Evolutionary conservation across 2,329 filamentous ascomycete genomes (phyloP).

Genomic region (Botryotinia convoluta): DNA sequence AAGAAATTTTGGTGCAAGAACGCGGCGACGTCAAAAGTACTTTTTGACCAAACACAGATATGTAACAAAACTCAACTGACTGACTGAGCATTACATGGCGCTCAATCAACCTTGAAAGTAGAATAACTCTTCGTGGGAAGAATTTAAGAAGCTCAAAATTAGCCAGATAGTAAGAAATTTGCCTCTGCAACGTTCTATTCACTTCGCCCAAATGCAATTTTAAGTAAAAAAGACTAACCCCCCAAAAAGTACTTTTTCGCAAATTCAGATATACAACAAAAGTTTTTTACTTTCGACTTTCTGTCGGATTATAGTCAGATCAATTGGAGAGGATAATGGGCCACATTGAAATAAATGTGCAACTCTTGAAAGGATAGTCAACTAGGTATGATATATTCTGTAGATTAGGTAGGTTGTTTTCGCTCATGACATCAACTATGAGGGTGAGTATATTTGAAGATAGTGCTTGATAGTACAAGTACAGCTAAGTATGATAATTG

Average conservation of each 20-base stretch:
- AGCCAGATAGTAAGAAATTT: neutral
- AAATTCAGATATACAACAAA: neutral
- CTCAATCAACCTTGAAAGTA: neutral
- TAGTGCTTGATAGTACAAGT: neutral
- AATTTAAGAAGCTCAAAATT: neutral
- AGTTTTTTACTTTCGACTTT: neutral
- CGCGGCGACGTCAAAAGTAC: neutral
- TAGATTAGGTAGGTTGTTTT: neutral
- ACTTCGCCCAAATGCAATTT: neutral
- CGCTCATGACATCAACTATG: neutral
- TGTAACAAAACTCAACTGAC: neutral
- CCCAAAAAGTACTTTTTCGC: neutral
- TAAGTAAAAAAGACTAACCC: neutral
- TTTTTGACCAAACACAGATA: neutral
- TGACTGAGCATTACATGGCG: accelerated
- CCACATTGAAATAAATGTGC: neutral
- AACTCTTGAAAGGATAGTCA: neutral
- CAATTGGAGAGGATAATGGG: no score
- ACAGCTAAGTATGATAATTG: neutral
- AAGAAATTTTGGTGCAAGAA: neutral
- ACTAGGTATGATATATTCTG: neutral
- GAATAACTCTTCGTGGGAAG: neutral
- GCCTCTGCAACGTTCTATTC: neutral
- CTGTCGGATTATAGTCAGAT: neutral
- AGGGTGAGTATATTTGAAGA: neutral